Base-by-base conservation (phyloP, 441 rosid genomes). In the Mallotus japonicus region DNA sequence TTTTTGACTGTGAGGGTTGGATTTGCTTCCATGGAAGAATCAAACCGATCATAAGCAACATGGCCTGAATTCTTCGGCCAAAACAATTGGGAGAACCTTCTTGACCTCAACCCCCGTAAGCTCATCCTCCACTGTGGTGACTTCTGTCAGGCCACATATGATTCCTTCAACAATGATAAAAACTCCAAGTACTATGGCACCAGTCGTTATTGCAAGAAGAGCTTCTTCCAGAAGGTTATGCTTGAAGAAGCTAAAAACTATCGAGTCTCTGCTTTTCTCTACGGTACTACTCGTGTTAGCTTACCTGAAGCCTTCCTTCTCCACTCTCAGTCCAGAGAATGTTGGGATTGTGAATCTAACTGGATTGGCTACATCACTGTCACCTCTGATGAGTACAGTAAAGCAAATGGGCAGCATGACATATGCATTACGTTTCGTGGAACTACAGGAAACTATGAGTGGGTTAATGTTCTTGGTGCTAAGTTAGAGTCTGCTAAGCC, bases 311-410 rank as follows among this genome's bases (percentile, higher is more conserved):
- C 89, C 44, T 83, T 91, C 76, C 73, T 93, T 58, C 88, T 91
- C 76, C 93, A 72, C 66, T 88, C 97, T 1, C 78, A 53, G 53
- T 87, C 96, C 8, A 82, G 95, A 4, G 97, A 91, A 22, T 80
- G 91, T 5, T 89, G 97, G 93, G 98, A 93, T 81, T 89, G 97
- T 32, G 98, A 93, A 73, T 88, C 97, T 24, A 93, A 93, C 81
- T 93, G 98, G 98, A 87, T 93, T 20, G 97, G 98, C 59, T 93
- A 87, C 85, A 86, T 91, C 58, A 95, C 96, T 24, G 87, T 85
- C 3, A 87, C 92, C 42, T 74, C 89, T 16, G 93, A 93, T 42
- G 90, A 87, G 55, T 69, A 58, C 1, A 71, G 82, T 7, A 70
- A 74, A 69, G 47, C 75, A 14, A 70, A 88, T 10, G 95, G 95